Base-by-base conservation (phyloP, 305 asterid genomes). In the Fraxinus ornus region DNA sequence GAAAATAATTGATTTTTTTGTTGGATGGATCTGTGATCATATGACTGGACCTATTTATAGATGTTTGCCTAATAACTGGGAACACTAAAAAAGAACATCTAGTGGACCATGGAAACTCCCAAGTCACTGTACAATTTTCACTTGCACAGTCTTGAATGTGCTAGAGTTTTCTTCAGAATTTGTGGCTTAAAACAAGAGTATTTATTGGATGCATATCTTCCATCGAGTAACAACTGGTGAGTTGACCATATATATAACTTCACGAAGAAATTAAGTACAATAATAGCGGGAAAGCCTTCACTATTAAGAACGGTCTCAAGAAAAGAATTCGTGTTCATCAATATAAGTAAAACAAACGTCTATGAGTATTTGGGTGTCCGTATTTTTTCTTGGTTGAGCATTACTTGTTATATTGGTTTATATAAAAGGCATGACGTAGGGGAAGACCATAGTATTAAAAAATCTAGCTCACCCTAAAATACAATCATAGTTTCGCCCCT, bases 81-180 rank as follows among this genome's bases (percentile, higher is more conserved):
- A 21, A 30, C 39, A 68, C 75, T 49, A 60, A 19, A 76, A 77
- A 64, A 0, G 76, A 17, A 17, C 3, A 55, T 77, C 28, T 72
- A 80, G 89, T 88, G 91, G 91, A 83, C 75, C 75, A 75, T 49
- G 60, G 68, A 24, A 82, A 79, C 84, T 86, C 78, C 30, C 66
- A 52, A 5, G 88, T 86, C 88, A 68, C 75, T 88, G 76, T 84
- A 78, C 36, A 10, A 79, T 64, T 33, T 41, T 24, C 39, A 66
- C 35, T 80, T 78, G 78, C n/a, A 78, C 41, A 78, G 62, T 82
- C 78, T 22, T 32, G 57, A 81, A 83, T 39, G 41, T 78, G 28
- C 83, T 76, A 55, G 84, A 85, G 41, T 78, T 80, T 75, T 55
- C 71, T 10, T n/a, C 64, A 22, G 66, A 35, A 39, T 75, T 7